Conservation (phyloP, 2,329 filamentous ascomycete genomes). For the Triangularia setosa region DNA sequence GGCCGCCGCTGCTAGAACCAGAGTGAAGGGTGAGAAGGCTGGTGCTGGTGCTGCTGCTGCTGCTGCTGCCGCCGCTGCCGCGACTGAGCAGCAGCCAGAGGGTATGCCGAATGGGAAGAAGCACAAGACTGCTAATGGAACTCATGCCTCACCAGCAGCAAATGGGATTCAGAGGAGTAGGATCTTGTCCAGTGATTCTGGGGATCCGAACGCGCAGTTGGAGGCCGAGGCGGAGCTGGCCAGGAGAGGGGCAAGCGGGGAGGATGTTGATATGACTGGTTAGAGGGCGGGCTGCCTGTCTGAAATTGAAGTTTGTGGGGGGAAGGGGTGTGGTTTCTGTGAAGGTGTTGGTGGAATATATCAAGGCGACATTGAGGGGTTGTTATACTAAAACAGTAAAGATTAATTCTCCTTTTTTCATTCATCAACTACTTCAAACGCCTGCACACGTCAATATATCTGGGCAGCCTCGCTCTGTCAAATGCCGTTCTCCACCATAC, state of each 20-base stretch:
- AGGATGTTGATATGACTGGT: slow-evolving; percentile 58
- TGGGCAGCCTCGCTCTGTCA: no score
- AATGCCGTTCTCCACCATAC: no score
- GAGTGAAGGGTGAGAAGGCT: slow-evolving; percentile 43
- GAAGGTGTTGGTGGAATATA: background rate
- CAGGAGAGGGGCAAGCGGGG: slow-evolving; percentile 31
- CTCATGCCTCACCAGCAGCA: background rate
- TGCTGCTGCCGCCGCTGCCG: slow-evolving; percentile 29
- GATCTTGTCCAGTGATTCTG: slow-evolving; percentile 29
- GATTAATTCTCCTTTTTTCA: no score
- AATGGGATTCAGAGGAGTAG: slow-evolving; percentile 9
- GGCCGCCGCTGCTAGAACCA: slow-evolving; percentile 47
- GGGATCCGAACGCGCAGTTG: slow-evolving; percentile 51
- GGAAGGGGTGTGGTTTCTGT: background rate
- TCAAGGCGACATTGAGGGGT: no score
- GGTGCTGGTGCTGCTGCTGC: slow-evolving; percentile 29
- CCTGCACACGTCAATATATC: no score
- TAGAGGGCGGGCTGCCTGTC: slow-evolving; percentile 30
- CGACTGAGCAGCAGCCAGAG: slow-evolving; percentile 18
- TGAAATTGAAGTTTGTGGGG: background rate
- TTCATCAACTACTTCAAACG: no score
- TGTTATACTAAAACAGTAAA: no score
- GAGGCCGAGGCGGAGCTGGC: slow-evolving; percentile 49
- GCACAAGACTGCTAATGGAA: slow-evolving; percentile 27
- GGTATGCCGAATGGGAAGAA: slow-evolving; percentile 35